phyloP scores from a whole-genome alignment of 2,329 filamentous ascomycete species.

The Sclerotinia glacialis region DNA sequence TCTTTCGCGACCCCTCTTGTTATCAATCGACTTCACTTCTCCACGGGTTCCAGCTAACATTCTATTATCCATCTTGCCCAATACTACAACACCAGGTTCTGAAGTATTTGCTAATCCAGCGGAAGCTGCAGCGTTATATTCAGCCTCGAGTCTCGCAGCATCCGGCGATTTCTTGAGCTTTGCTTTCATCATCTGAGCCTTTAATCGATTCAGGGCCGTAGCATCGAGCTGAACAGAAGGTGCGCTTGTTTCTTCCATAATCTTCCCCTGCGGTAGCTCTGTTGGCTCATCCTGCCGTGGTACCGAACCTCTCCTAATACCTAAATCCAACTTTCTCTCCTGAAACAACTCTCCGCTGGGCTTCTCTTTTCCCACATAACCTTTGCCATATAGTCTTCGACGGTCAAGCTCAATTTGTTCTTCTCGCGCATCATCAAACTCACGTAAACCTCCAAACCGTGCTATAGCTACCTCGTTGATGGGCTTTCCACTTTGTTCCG shows the following conservation, averaged over 20 bases:
- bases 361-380: slow-evolving; percentile 80
- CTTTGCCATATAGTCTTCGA: slow-evolving; percentile 75
- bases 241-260: slow-evolving; percentile 54
- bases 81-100: slow-evolving; percentile 68
- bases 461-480: slow-evolving; percentile 83
- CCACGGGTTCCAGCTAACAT: slow-evolving; percentile 71
- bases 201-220: slow-evolving; percentile 81
- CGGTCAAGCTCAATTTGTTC: slow-evolving; percentile 89
- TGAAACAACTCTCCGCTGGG: slow-evolving; percentile 83
- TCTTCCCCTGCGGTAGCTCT: slow-evolving; percentile 51
- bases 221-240: slow-evolving; percentile 61
- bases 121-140: slow-evolving; percentile 72
- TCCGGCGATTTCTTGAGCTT: slow-evolving; percentile 78
- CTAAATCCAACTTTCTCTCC: slow-evolving; percentile 65
- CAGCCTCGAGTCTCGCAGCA: slow-evolving; percentile 71
- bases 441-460: slow-evolving; percentile 73
- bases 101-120: slow-evolving; percentile 54
- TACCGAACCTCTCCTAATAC: slow-evolving; percentile 44
- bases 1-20: slow-evolving; percentile 77
- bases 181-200: slow-evolving; percentile 94
- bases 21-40: slow-evolving; percentile 76
- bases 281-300: slow-evolving; percentile 40
- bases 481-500: slow-evolving; percentile 67
- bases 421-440: slow-evolving; percentile 90
- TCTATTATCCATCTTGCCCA: slow-evolving; percentile 85